Conservation (phyloP, 352 stramenopile genomes). For the Globisporangium nagaii region DNA sequence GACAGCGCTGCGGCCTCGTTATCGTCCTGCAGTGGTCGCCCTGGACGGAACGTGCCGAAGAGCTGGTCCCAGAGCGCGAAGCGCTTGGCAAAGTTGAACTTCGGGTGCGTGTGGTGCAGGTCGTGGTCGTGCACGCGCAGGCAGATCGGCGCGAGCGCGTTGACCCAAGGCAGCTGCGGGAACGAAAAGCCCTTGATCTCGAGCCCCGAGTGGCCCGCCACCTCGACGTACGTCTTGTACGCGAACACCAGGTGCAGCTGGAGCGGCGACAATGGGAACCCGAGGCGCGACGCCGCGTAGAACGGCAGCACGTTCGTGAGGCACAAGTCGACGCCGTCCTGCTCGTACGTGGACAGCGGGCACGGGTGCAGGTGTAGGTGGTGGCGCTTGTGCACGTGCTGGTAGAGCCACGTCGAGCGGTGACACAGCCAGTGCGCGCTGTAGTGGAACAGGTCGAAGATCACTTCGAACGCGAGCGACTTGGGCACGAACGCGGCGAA, state of each 20-base stretch:
- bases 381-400: constrained; percentile 80
- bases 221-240: constrained; percentile 89
- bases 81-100: constrained; percentile 86
- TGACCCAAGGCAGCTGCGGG: constrained; percentile 73
- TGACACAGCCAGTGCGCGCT: constrained; percentile 69
- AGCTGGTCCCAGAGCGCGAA: constrained; percentile 86
- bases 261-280: constrained; percentile 36
- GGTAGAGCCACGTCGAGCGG: constrained; percentile 60
- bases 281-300: constrained; percentile 34
- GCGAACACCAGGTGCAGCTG: constrained; percentile 76
- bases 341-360: constrained; percentile 80
- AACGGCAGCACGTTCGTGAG: constrained; percentile 80
- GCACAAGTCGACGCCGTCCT: constrained; percentile 64
- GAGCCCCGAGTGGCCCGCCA: constrained; percentile 76
- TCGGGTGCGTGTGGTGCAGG: constrained; percentile 76
- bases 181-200: constrained; percentile 85
- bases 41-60: constrained; percentile 69
- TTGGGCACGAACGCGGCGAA: constrained; percentile 72
- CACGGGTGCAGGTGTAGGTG: constrained; percentile 74
- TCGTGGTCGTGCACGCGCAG: constrained; percentile 82
- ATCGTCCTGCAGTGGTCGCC: constrained; percentile 12
- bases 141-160: constrained; percentile 38
- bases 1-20: no score
- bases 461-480: constrained; percentile 78
- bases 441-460: constrained; percentile 88